phyloP scores from a whole-genome alignment of 768 basidiomycete species.

The Phylloporus rhodoxanthus region DNA sequence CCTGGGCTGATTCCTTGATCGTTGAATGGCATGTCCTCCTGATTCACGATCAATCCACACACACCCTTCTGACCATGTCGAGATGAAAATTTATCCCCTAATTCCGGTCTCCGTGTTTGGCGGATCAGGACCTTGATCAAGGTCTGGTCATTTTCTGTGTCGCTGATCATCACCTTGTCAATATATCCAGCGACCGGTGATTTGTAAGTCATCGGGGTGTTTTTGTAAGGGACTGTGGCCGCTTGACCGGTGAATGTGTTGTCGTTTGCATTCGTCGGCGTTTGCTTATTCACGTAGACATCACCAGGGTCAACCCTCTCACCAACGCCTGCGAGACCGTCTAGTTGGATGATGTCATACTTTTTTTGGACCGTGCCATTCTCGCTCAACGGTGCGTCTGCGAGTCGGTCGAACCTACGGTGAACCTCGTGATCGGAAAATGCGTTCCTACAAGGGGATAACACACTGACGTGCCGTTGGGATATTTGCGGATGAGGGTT shows the following conservation, averaged over 20 bases:
- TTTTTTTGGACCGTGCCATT: slow-evolving; percentile 74
- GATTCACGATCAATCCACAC: slow-evolving; percentile 96
- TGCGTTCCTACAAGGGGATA: slow-evolving; percentile 9
- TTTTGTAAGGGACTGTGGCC: slow-evolving; percentile 82
- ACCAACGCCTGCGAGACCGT: slow-evolving; percentile 93
- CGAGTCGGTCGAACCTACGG: slow-evolving; percentile 82
- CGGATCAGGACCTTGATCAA: slow-evolving; percentile 96
- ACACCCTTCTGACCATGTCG: slow-evolving; percentile 99
- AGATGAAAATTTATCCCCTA: slow-evolving; percentile 98
- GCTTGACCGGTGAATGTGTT: slow-evolving; percentile 83
- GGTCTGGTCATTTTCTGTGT: slow-evolving; percentile 94
- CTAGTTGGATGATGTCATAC: slow-evolving; percentile 86
- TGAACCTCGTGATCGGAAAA: slow-evolving; percentile 4
- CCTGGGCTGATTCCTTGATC: slow-evolving; percentile 94
- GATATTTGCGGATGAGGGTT: slow-evolving; percentile 91
- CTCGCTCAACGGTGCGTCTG: slow-evolving; percentile 85
- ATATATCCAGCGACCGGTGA: slow-evolving; percentile 89
- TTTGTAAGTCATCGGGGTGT: slow-evolving; percentile 89
- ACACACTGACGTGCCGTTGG: slow-evolving; percentile 88
- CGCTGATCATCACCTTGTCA: slow-evolving; percentile 96
- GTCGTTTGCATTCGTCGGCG: slow-evolving; percentile 90
- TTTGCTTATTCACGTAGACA: slow-evolving; percentile 95
- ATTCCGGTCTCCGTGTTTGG: slow-evolving; percentile 92
- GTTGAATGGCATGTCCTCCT: slow-evolving; percentile 99
- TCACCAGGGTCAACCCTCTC: slow-evolving; percentile 90